Percentiles rank a stretch among this genome's conserved stretches.
These are phyloP conservation scores for Neofusicoccum umdonicola DNA, from an alignment of 2,329 filamentous ascomycete genomes.

Conservation along the genomic window DNA sequence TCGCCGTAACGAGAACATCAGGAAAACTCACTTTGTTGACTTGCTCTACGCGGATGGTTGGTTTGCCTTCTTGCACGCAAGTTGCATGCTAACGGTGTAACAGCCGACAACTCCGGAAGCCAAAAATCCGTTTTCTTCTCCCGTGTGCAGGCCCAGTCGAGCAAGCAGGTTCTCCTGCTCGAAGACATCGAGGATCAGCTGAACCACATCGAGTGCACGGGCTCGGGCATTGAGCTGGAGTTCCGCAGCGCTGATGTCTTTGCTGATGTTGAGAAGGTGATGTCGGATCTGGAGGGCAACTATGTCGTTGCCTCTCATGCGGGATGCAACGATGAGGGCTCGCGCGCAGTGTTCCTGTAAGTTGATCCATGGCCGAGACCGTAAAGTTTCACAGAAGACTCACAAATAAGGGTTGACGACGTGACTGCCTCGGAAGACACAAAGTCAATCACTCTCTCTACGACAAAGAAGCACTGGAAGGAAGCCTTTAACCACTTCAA, in stretches of 20 bases:
- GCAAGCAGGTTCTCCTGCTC: conserved; percentile 32
- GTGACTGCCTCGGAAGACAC: conserved; percentile 26
- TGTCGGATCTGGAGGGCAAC: conserved; percentile 24
- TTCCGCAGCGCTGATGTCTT: conserved; percentile 29
- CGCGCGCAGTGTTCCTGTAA: conserved; percentile 35
- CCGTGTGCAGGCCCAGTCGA: conserved; percentile 31
- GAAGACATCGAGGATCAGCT: conserved; percentile 39
- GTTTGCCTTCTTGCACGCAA: not conserved
- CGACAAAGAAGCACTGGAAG: conserved; percentile 27
- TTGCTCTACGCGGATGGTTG: conserved; percentile 35
- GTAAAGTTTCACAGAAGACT: not conserved
- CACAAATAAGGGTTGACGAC: conserved; percentile 24
- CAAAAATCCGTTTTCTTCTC: conserved; percentile 32
- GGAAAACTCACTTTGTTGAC: conserved; percentile 27
- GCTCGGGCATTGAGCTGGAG: conserved; percentile 28
- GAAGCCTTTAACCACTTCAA: conserved; percentile 31
- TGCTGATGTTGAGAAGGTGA: conserved; percentile 28
- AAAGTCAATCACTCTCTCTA: conserved; percentile 27
- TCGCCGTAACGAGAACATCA: conserved; percentile 27
- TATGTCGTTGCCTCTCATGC: conserved; percentile 38
- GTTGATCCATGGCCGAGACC: not conserved
- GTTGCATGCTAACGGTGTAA: conserved; percentile 17
- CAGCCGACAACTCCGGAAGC: conserved; percentile 27
- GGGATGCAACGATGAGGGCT: conserved; percentile 36
- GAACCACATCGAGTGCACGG: conserved; percentile 28